These are phyloP conservation scores for Teratosphaeria gauchensis DNA, from an alignment of 2,329 filamentous ascomycete genomes.

Conservation along the genomic window DNA sequence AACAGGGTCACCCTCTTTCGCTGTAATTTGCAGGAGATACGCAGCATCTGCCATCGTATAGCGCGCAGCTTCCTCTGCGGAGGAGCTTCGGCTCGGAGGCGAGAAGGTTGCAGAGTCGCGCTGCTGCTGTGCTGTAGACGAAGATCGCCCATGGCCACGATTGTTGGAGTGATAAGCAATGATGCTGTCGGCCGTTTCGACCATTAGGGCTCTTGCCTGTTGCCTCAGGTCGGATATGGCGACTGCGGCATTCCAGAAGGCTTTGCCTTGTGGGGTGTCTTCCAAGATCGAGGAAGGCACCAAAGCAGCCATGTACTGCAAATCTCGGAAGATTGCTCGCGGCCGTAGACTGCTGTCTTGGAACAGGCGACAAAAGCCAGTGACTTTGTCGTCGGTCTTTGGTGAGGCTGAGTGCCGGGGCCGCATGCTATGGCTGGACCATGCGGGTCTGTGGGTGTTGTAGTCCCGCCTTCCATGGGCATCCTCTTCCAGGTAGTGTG, in stretches of 20 bases:
- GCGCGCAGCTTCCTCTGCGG: conserved; percentile 40
- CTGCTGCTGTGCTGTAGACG: conserved; percentile 24
- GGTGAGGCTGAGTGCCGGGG: conserved; percentile 29
- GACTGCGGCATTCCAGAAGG: conserved; percentile 82
- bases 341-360: conserved; percentile 36
- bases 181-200: conserved; percentile 62
- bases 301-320: conserved; percentile 51
- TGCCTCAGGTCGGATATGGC: conserved; percentile 83
- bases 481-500: not conserved
- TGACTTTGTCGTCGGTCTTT: conserved; percentile 16
- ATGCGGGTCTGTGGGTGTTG: not conserved
- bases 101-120: conserved; percentile 23
- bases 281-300: conserved; percentile 49
- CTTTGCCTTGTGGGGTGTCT: conserved; percentile 52
- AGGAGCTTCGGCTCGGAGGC: conserved; percentile 13
- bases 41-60: conserved; percentile 73
- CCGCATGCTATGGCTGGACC: not conserved
- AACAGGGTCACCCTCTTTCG: conserved; percentile 79
- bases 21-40: conserved; percentile 83
- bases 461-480: not conserved
- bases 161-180: conserved; percentile 60
- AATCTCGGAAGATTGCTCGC: conserved; percentile 38
- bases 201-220: conserved; percentile 75
- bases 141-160: conserved; percentile 33
- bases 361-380: conserved; percentile 25